Evolutionary conservation across 2,329 filamentous ascomycete genomes (phyloP), one percentile per base, ranked within the genome.

Genomic region (Fusarium denticulatum): DNA sequence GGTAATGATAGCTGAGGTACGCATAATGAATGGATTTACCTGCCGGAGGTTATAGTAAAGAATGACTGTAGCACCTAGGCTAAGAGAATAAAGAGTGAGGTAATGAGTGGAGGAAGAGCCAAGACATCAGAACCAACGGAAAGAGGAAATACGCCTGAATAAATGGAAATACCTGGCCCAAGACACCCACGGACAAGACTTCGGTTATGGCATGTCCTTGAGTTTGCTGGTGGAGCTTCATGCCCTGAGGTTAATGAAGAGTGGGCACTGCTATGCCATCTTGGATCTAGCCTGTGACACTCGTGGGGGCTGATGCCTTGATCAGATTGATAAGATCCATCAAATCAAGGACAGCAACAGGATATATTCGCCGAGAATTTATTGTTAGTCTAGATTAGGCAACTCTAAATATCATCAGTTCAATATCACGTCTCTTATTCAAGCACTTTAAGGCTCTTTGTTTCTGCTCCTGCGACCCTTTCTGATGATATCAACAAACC

Each of bases 281-380:
- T 40, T 18, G 20, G 60, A 24, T 40, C 39, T 64, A 39, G 32
- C 52, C 28, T 50, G 28, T 30, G n/a, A 56, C 53, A 42, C 15
- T 45, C 47, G 34, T n/a, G 24, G n/a, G 26, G 30, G 36, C 24
- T 18, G 10, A 30, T 40, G 16, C 4, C 12, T 43, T 60, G 64
- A 69, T 75, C 22, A 37, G 75, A 76, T 76, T 72, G 75, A 76
- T 76, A 76, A 76, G 72, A 76, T 74, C 59, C 22, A 40, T 39
- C 34, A 15, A 42, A 10, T 7, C 18, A 46, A 32, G n/a, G 32
- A 47, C 20, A 34, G 20, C 1, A 58, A 28, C 40, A n/a, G 40
- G 46, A 22, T 55, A 32, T n/a, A 55, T n/a, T 22, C 34, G 36
- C 36, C 20, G 28, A 40, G 14, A 5, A 32, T 30, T 3, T 28